Base-by-base conservation (phyloP, 352 stramenopile species). In the Phytophthora idaei region DNA sequence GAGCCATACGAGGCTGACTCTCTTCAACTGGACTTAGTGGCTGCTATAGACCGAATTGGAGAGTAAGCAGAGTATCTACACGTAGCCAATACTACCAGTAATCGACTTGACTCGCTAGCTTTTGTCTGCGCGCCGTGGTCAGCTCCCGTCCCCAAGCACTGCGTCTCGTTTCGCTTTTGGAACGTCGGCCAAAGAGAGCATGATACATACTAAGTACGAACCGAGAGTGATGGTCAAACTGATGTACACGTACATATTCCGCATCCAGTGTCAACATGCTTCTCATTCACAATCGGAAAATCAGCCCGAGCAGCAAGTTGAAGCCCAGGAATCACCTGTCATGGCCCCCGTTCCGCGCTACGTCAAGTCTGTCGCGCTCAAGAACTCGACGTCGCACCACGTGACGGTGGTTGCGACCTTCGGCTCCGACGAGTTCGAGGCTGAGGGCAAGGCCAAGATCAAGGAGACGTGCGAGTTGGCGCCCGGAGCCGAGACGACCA, bases 341-440 rank as follows among this genome's bases (percentile, higher is more conserved):
- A 90, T 79, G 80, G 76, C 86, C 39, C 67, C 75, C 44, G 60
- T 76, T 46, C 87, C 87, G 31, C 74, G 77, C 52, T 95, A 93
- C 73, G 85, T 79, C 52, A 93, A 93, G 73, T 67, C 75, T 52
- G 83, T 93, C 12, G 73, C 78, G 21, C 68, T 95, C 36, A 93
- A 80, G 68, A 95, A 95, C 70, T 78, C 77, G 48, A 87, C 72
- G 42, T 50, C 65, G 53, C 80, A 90, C 57, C 45, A 61, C 4
- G 68, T 95, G 36, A 83, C 78, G 44, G 76, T 95, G 36, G 83
- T 74, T 39, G 85, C 72, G 12, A 71, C 67, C 27, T 95, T 93
- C 67, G 87, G 87, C 46, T 92, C 85, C 37, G 77, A 87, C 57
- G 83, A 82, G 48, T 75, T 92, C 50, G 84, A 84, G 57, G 81